A percentile compares a stretch with the other conserved stretches of the same genome.
Conservation (phyloP, 768 basidiomycete species). For the Leucogyrophana mollusca region DNA sequence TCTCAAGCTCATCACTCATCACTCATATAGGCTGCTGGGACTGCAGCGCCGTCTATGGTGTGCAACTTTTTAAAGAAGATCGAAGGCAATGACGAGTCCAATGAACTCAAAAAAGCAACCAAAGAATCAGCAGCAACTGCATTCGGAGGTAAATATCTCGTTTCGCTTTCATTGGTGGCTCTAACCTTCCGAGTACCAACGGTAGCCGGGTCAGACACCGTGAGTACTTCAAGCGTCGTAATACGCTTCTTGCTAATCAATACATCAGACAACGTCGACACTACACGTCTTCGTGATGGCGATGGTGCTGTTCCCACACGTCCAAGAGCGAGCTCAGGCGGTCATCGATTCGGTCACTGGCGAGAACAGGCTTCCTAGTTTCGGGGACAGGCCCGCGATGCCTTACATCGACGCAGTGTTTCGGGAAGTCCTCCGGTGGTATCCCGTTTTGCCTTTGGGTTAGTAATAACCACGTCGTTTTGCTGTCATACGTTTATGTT, state of each 20-base stretch:
- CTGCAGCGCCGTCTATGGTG: constrained; percentile 37
- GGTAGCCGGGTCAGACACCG: constrained; percentile 3
- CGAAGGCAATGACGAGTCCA: background rate
- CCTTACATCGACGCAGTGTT: constrained; percentile 13
- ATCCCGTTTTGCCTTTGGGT: constrained; percentile 24
- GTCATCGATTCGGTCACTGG: constrained; percentile 12
- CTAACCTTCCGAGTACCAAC: background rate
- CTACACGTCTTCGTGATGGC: constrained; percentile 12
- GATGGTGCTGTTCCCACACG: constrained; percentile 13
- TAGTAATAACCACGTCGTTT: background rate
- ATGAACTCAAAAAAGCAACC: constrained; percentile 1
- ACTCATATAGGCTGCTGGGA: constrained; percentile 26
- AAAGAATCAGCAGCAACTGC: constrained; percentile 10
- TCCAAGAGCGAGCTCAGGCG: constrained; percentile 11
- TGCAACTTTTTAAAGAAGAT: constrained; percentile 4
- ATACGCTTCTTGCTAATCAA: background rate
- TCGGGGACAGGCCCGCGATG: constrained; percentile 9
- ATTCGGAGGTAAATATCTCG: constrained; percentile 4
- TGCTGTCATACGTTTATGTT: background rate
- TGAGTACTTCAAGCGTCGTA: background rate
- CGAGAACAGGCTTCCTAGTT: constrained; percentile 7
- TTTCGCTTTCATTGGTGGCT: background rate
- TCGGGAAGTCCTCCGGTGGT: constrained; percentile 28
- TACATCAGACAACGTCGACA: constrained; percentile 7
- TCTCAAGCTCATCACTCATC: too few species aligned